Base-by-base conservation (phyloP, 805 yeast species). In the Metschnikowia amazonensis region DNA sequence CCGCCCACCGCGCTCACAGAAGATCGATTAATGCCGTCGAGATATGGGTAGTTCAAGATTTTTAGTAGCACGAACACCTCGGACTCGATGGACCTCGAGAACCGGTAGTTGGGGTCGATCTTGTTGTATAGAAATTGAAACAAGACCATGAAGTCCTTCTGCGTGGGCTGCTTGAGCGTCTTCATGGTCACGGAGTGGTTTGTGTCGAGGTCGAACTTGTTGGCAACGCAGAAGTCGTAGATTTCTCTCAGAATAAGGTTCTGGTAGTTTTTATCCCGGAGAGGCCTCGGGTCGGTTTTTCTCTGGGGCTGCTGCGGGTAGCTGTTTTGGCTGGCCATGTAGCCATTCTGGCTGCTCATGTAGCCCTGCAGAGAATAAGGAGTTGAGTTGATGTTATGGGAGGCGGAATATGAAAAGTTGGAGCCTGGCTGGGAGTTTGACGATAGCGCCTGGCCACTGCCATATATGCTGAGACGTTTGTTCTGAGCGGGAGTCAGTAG, bases 1-100 rank as follows among this genome's bases (percentile, higher is more conserved):
- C 96, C 95, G 5, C 96, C 96, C 10, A 88, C 96, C 0, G 96
- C 96, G 31, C 89, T 80, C 31, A 89, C 82, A 60, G 88, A 95
- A 1, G 94, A 84, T 58, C 89, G 83, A 62, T 84, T 86, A 32
- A 90, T 81, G 0, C 86, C 71, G 33, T 86, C 95, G 47, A 88
- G 63, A 60, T 84, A 88, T 1, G 97, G 97, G 57, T 89, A 89
- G 40, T 78, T 79, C 49, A 89, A 62, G 30, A 72, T 73, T 58
- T 80, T 83, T 55, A 89, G 66, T 16, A 87, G 66, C 16, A 77
- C 74, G 50, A 82, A 84, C 3, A 89, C 85, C 50, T 89, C 97
- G 39, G 78, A 74, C 51, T 89, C 96, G 28, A 86, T 75, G 13
- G 86, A 73, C 58, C 77, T 79, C 14, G 79, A 72, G 60, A 86